Evolutionary conservation across 345 rosid species (phyloP).

Genomic region (Eucalyptus fibrosa): DNA sequence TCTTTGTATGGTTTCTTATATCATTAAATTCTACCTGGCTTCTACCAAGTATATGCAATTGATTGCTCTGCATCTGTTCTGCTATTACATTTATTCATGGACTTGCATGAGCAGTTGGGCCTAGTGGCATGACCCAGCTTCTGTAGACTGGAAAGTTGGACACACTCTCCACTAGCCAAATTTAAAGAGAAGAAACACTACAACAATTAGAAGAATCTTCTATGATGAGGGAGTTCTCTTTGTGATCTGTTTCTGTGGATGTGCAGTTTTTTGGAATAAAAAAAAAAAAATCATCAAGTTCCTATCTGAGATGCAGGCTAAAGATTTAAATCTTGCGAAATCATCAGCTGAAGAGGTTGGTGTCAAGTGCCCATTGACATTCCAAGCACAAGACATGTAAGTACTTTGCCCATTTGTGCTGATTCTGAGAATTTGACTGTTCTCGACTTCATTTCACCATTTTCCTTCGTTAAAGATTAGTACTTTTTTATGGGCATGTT

Average conservation of each 20-base stretch:
- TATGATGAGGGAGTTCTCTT: background rate
- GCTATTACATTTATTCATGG: background rate
- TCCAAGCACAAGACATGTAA: constrained; percentile 59
- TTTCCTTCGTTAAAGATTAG: background rate
- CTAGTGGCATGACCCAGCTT: background rate
- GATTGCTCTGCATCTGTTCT: background rate
- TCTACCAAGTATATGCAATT: background rate
- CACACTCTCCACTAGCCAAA: background rate
- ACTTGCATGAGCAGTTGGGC: background rate
- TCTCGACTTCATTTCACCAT: background rate
- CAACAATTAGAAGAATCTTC: background rate
- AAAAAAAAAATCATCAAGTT: background rate
- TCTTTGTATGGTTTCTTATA: background rate
- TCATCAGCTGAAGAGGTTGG: constrained; percentile 52
- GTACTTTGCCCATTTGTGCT: constrained; percentile 1
- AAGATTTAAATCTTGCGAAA: constrained; percentile 68
- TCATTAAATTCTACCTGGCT: background rate
- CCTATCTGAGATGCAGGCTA: constrained; percentile 40
- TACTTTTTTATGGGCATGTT: background rate
- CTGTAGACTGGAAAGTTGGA: background rate
- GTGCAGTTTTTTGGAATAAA: background rate
- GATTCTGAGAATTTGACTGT: background rate
- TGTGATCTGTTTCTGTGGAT: background rate
- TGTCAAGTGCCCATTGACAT: constrained; percentile 36
- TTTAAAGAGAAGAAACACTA: background rate